Conservation (phyloP, 2,329 filamentous ascomycete genomes). For the Hirsutella rhossiliensis region DNA sequence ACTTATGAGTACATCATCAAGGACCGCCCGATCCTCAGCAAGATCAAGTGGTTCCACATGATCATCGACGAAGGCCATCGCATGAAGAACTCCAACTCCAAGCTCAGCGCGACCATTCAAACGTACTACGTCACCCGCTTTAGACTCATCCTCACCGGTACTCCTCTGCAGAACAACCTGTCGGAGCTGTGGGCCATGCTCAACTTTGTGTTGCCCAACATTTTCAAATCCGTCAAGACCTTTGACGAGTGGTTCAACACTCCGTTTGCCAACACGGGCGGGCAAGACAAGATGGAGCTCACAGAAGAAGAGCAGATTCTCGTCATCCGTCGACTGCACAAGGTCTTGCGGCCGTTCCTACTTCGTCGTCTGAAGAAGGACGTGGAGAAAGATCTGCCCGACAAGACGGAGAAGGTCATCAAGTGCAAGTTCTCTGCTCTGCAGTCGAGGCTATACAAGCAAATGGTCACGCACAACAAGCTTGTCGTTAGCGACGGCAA, state of each 20-base stretch:
- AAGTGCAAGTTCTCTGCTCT: conserved; percentile 97
- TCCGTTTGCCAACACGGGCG: conserved; percentile 94
- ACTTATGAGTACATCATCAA: conserved; percentile 99
- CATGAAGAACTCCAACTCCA: conserved; percentile 98
- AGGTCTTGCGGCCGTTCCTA: conserved; percentile 93
- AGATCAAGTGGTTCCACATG: conserved; percentile 99
- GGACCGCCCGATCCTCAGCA: conserved; percentile 85
- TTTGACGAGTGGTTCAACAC: conserved; percentile 99
- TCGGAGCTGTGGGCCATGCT: conserved; percentile 95
- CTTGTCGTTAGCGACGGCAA: conserved; percentile 91
- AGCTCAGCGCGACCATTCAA: conserved; percentile 87
- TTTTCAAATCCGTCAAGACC: conserved; percentile 97
- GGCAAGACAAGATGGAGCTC: conserved; percentile 97
- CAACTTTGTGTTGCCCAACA: conserved; percentile 95
- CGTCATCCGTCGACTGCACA: conserved; percentile 95
- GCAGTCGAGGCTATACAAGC: conserved; percentile 90
- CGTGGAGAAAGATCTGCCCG: conserved; percentile 95
- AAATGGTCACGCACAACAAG: conserved; percentile 92
- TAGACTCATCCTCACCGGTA: conserved; percentile 93
- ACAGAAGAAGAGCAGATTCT: conserved; percentile 99
- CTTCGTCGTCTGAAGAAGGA: conserved; percentile 98
- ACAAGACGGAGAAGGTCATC: conserved; percentile 98
- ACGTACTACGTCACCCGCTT: conserved; percentile 92
- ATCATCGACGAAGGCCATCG: conserved; percentile 98
- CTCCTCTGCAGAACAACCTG: conserved; percentile 92